Evolutionary conservation across 2,329 filamentous ascomycete genomes (phyloP).

Genomic region (Botrytis elliptica): DNA sequence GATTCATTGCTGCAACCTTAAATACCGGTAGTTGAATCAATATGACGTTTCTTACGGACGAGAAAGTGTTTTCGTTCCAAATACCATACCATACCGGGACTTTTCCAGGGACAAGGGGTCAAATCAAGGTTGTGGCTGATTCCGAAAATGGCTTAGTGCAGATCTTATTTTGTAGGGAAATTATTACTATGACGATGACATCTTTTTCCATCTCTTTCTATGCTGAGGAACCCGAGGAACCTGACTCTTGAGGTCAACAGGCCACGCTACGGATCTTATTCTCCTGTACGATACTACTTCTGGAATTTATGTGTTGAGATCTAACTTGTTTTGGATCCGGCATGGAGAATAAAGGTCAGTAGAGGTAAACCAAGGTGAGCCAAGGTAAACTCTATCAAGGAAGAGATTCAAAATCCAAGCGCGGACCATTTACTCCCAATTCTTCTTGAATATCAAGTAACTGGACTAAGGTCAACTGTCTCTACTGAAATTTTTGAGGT

Average conservation of each 20-base stretch:
- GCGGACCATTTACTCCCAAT: slow-evolving; percentile 10
- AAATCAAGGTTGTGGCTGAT: slow-evolving; percentile 13
- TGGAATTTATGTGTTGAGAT: neutral
- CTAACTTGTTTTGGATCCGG: neutral
- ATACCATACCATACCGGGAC: neutral
- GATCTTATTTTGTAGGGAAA: neutral
- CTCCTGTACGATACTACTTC: neutral
- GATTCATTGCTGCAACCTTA: neutral
- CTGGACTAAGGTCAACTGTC: neutral
- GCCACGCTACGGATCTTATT: neutral
- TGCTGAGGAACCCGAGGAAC: neutral
- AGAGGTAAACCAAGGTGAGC: slow-evolving; percentile 2
- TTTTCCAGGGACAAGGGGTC: neutral
- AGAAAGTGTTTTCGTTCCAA: neutral
- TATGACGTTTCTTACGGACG: neutral
- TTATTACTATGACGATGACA: neutral
- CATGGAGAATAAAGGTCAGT: neutral
- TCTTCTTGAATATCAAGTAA: neutral
- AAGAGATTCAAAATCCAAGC: neutral
- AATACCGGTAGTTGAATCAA: neutral
- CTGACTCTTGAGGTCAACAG: neutral
- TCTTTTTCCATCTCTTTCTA: neutral
- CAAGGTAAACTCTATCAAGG: neutral
- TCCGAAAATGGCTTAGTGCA: neutral
- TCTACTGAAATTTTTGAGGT: neutral